Base-by-base conservation (phyloP, 495 filamentous ascomycete species). In the Rusavskia elegans region DNA sequence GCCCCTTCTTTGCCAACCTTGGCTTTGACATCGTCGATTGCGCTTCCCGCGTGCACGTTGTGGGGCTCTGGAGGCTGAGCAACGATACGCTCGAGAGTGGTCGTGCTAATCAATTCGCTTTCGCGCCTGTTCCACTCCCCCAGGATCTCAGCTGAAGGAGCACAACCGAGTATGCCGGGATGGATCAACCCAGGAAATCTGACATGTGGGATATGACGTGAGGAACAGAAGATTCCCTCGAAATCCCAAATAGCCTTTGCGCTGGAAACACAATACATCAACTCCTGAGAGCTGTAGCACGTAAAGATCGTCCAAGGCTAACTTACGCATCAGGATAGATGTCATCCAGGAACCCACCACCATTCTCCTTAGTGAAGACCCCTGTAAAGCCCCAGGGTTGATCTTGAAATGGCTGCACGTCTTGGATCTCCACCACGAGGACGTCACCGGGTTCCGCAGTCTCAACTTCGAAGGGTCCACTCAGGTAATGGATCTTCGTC, bases 211-310 rank as follows among this genome's bases (percentile, higher is more conserved):
- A 96, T 89, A 64, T 97, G 90, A 0, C 90, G 79, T 11, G 84
- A 89, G 23, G 84, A 84, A 72, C 86, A 92, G 68, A 84, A 89
- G 60, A 97, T 95, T 53, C 90, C 90, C 61, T 95, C 88, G 55
- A 97, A 95, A 61, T 95, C 90, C 89, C 90, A 97, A 61, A 97
- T 95, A 0, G 90, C 90, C 62, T 92, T 92, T 16, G 86, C 87
- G n/a, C 82, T 84, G 56, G 40, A 9, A 23, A 27, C 1, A 45
- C n/a, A 8, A 35, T 40, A 7, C 7, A 20, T 51, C 11, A 44
- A 44, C 20, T 35, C 21, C 14, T 2, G 32, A 23, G 3, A 19
- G 19, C n/a, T 20, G 5, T 17, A 6, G 17, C 13, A 13, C 14
- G 30, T 19, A 16, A 32, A 11, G 8, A 21, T 17, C n/a, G 0